Percentiles rank a stretch among this genome's conserved stretches.
These are phyloP conservation scores for Fusarium liriodendri DNA, from an alignment of 2,329 filamentous ascomycete genomes.

Conservation along the genomic window DNA sequence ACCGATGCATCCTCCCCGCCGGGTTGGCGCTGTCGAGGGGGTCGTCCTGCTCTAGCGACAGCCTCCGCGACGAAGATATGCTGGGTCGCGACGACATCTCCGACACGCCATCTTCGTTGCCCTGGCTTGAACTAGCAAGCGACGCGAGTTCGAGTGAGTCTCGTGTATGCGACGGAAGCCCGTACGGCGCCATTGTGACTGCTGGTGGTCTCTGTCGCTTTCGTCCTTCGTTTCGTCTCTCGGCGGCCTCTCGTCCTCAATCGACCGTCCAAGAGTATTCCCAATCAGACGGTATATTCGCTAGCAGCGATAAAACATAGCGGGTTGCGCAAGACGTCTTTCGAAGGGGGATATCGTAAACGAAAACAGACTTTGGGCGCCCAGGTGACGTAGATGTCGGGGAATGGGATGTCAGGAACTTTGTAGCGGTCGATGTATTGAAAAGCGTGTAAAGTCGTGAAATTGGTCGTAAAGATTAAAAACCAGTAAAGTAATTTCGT, in stretches of 20 bases:
- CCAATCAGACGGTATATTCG: constrained; percentile 16
- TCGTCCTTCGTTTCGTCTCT: constrained; percentile 1
- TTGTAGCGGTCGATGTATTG: constrained; percentile 11
- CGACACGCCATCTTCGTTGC: constrained; percentile 65
- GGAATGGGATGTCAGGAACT: neutral
- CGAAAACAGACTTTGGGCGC: constrained; percentile 13
- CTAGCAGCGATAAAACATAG: constrained; percentile 44
- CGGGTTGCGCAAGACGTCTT: constrained; percentile 20
- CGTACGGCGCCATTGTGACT: constrained; percentile 56
- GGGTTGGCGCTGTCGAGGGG: constrained; percentile 72
- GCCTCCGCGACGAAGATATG: constrained; percentile 88
- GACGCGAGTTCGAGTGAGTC: constrained; percentile 98
- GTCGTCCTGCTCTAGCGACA: constrained; percentile 87
- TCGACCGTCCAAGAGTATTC: constrained; percentile 26
- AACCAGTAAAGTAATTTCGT: constrained; percentile 22
- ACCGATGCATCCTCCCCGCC: constrained; percentile 64
- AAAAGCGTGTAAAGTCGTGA: constrained; percentile 15
- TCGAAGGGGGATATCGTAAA: constrained; percentile 2
- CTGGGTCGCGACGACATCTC: constrained; percentile 84
- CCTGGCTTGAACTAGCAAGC: constrained; percentile 81
- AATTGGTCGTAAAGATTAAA: constrained; percentile 30
- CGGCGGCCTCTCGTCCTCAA: constrained; percentile 9
- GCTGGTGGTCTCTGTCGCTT: constrained; percentile 2
- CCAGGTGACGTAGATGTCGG: constrained; percentile 27
- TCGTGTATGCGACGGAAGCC: constrained; percentile 66